phyloP scores from a whole-genome alignment of 108 stramenopile species.

The Discostella pseudostelligera region DNA sequence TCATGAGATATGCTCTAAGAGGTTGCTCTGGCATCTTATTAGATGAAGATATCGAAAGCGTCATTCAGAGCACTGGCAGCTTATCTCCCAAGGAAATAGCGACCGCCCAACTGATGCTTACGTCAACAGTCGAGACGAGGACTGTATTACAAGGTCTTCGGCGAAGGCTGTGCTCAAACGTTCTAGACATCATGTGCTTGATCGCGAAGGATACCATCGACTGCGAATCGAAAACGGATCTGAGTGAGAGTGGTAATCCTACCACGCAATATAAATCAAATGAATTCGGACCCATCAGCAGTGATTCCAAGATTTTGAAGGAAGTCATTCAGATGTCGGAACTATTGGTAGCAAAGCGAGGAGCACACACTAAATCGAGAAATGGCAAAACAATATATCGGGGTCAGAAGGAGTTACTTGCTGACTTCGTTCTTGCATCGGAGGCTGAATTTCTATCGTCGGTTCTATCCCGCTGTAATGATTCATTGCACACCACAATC shows the following conservation, averaged over 20 bases:
- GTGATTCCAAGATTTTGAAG: conserved; percentile 81
- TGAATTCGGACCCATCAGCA: conserved; percentile 47
- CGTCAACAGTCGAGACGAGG: conserved; percentile 42
- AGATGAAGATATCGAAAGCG: conserved; percentile 49
- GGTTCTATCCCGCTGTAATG: conserved; percentile 46
- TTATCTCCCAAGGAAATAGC: conserved; percentile 73
- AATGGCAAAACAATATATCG: conserved; percentile 75
- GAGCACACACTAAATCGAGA: conserved; percentile 62
- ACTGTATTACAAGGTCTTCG: conserved; percentile 47
- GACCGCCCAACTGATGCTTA: conserved; percentile 47
- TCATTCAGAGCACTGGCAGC: conserved; percentile 30
- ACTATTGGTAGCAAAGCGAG: conserved; percentile 67
- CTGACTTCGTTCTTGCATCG: conserved; percentile 64
- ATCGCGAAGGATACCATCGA: conserved; percentile 73
- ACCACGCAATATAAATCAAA: conserved; percentile 18
- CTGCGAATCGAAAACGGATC: conserved; percentile 29
- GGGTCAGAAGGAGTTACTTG: conserved; percentile 75
- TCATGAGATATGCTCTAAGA: conserved; percentile 74
- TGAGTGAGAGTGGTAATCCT: conserved; percentile 16
- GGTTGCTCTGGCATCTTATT: conserved; percentile 69
- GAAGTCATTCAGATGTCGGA: conserved; percentile 69
- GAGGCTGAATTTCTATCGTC: conserved; percentile 58
- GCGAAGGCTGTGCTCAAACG: conserved; percentile 48
- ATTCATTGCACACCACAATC: conserved; percentile 31
- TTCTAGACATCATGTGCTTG: conserved; percentile 53